A percentile compares a stretch with the other conserved stretches of the same genome.
Conservation (phyloP, 2,329 filamentous ascomycete species). For the Verticillium alfalfae region DNA sequence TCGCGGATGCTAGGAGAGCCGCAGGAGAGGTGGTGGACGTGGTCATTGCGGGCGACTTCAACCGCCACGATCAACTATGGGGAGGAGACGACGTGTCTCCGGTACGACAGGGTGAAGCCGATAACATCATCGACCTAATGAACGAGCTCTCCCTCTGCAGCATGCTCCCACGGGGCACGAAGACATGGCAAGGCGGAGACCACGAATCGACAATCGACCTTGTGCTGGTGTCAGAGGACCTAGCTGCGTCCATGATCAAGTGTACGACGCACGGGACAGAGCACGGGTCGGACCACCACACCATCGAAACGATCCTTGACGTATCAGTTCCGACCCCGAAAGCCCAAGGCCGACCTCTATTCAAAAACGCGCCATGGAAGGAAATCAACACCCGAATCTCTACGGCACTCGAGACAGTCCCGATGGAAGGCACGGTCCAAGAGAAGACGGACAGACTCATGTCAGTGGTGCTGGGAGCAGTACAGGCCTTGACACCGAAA, state of each 20-base stretch:
- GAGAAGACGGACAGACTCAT: conserved; percentile 3
- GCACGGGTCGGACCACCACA: conserved; percentile 21
- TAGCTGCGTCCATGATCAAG: conserved; percentile 10
- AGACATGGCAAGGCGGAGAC: conserved; percentile 22
- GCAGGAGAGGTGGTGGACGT: not conserved
- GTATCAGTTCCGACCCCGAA: conserved; percentile 3
- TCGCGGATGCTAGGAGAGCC: not conserved
- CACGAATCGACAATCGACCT: conserved; percentile 18
- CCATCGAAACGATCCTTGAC: conserved; percentile 23
- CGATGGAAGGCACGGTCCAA: conserved; percentile 11
- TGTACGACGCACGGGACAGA: conserved; percentile 12
- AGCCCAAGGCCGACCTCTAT: conserved; percentile 10
- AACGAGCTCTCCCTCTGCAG: conserved; percentile 22
- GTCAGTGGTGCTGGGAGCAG: not conserved
- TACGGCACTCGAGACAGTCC: conserved; percentile 11
- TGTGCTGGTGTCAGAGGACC: conserved; percentile 14
- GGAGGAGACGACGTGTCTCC: conserved; percentile 11
- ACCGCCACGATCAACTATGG: conserved; percentile 12
- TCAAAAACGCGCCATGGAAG: conserved; percentile 21
- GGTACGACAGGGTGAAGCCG: conserved; percentile 25
- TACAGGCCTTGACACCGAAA: conserved; percentile 11
- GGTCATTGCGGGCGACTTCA: conserved; percentile 13
- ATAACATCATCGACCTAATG: conserved; percentile 28
- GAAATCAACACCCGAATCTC: conserved; percentile 11
- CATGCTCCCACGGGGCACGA: conserved; percentile 21